Evolutionary conservation across 164 flowering plant species (phyloP).

Genomic region (Brasenia schreberi): DNA sequence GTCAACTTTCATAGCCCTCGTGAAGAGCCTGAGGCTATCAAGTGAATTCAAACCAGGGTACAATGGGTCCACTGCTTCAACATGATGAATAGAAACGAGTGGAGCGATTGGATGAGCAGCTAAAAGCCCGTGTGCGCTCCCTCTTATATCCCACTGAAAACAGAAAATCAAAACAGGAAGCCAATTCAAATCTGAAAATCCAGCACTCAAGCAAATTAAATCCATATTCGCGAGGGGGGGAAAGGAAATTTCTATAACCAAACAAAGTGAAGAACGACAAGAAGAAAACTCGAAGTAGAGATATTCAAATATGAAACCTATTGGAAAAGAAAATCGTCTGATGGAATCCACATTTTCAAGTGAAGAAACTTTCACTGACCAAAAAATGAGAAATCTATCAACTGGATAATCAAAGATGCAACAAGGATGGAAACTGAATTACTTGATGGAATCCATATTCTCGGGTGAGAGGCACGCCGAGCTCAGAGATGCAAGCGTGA

Average conservation of each 20-base stretch:
- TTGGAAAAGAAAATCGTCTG: too few relatives aligned
- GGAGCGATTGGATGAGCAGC: slow-evolving; percentile 56
- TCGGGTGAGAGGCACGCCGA: slow-evolving; percentile 43
- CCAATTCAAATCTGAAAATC: neutral
- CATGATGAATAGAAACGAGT: slow-evolving; percentile 50
- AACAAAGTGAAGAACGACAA: too few relatives aligned
- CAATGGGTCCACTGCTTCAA: slow-evolving; percentile 47
- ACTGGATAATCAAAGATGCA: neutral
- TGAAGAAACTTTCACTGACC: too few relatives aligned
- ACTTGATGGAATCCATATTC: slow-evolving; percentile 67
- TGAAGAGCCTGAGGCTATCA: slow-evolving; percentile 36
- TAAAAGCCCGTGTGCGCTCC: slow-evolving; percentile 45
- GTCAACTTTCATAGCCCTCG: slow-evolving; percentile 31
- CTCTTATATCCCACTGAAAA: slow-evolving; percentile 49
- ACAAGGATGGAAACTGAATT: neutral
- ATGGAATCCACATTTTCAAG: too few relatives aligned
- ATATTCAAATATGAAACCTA: too few relatives aligned
- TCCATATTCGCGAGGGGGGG: too few relatives aligned
- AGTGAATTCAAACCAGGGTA: slow-evolving; percentile 40
- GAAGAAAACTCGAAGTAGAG: too few relatives aligned
- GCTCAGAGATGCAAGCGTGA: slow-evolving; percentile 59
- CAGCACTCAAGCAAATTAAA: too few relatives aligned
- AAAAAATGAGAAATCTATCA: neutral
- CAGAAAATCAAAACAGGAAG: neutral
- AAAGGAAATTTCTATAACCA: too few relatives aligned